A percentile compares a stretch with the other conserved stretches of the same genome.
These are phyloP conservation scores for Mycosphaerella sp. DNA, from an alignment of 2,329 filamentous ascomycete genomes.

Conservation along the genomic window DNA sequence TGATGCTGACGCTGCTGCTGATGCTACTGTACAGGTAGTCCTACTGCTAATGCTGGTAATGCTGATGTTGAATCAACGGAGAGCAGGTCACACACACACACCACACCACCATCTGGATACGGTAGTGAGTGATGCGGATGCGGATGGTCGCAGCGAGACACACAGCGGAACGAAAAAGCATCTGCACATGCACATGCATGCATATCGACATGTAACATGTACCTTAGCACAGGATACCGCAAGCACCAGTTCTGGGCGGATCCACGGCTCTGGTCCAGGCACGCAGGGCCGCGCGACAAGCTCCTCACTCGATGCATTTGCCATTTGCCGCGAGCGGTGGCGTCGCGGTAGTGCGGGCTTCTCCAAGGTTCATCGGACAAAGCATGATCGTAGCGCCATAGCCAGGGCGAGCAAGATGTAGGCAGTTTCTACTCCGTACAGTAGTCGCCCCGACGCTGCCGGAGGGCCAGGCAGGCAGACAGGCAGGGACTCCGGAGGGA, in stretches of 20 bases:
- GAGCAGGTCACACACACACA: too few relatives aligned
- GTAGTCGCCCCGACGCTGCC: neutral
- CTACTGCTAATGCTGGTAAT: neutral
- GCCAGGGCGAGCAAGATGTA: neutral
- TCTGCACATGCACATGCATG: neutral
- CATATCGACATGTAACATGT: neutral
- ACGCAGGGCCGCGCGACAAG: slow-evolving; percentile 7
- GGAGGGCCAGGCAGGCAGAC: neutral
- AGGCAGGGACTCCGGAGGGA: too few relatives aligned
- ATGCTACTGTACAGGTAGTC: too few relatives aligned
- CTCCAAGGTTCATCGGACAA: slow-evolving; percentile 5
- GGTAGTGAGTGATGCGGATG: neutral
- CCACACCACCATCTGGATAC: too few relatives aligned
- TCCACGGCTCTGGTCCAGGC: slow-evolving; percentile 16
- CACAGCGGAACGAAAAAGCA: neutral
- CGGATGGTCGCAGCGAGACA: neutral
- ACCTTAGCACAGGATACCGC: neutral
- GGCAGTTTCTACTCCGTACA: too few relatives aligned
- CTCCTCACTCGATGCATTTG: slow-evolving; percentile 1
- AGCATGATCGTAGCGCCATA: slow-evolving; percentile 3
- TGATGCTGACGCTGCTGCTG: neutral
- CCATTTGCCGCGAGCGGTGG: slow-evolving; percentile 2
- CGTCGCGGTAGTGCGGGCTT: neutral
- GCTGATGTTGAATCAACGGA: neutral
- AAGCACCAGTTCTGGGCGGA: slow-evolving; percentile 5